Base-by-base conservation (phyloP, 495 filamentous ascomycete genomes). In the Massariosphaeria phaeospora region DNA sequence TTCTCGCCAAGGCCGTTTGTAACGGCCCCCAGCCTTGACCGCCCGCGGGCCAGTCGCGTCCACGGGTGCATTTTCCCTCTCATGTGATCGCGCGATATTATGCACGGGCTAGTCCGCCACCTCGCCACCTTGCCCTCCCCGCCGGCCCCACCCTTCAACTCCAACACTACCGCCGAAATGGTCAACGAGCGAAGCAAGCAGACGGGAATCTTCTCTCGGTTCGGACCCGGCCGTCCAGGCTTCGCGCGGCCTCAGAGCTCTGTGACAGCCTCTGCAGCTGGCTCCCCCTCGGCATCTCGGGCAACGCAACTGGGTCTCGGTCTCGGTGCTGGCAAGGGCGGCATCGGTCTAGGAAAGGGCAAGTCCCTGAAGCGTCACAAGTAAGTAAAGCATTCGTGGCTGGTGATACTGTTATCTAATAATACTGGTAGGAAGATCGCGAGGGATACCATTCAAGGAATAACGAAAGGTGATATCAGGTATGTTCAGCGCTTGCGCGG, bases 391-490 rank as follows among this genome's bases (percentile, higher is more conserved):
- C 5, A n/a, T 21, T 41, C n/a, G 43, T 3, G 27, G 17, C 30
- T 48, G 11, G 27, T 17, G 44, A 48, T 8, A 20, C 18, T 29
- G 23, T 27, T 59, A 18, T 52, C 12, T 6, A 8, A n/a, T 18
- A 9, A 12, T 20, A 24, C n/a, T n/a, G n/a, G n/a, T 80, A 72
- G 81, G 79, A 96, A 96, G 83, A 93, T 98, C 77, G 81, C 95
- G 70, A 86, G 90, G 71, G 91, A 97, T 83, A 96, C 95, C 83
- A 95, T 97, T 71, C 90, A 95, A 66, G 80, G 80, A 66, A 80
- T 85, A 68, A 85, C 82, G 62, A 83, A 83, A 18, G 52, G 57
- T 13, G 53, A 64, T 33, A 64, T 64, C 11, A 27, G 55, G 61
- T 64, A 42, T 13, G 61, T 56, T 49, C 10, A 21, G 10, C 10